phyloP scores from a whole-genome alignment of 1,284 basidiomycete species.

The Amylostereum chailletii region DNA sequence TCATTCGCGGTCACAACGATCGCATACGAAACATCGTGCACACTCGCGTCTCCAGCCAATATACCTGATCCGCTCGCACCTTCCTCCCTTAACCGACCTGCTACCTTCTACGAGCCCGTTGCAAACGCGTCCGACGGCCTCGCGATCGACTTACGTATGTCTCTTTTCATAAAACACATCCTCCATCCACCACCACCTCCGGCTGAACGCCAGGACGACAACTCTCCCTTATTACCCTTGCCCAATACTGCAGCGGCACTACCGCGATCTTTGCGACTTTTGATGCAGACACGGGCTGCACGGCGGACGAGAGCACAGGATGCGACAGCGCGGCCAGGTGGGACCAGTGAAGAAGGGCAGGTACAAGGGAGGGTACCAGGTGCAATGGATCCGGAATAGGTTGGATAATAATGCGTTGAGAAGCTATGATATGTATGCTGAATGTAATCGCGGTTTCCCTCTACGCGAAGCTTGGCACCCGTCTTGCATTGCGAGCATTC shows the following conservation, averaged over 20 bases:
- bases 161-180: slow-evolving; percentile 42
- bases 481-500: not conserved
- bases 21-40: slow-evolving; percentile 47
- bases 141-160: slow-evolving; percentile 52
- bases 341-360: slow-evolving; percentile 16
- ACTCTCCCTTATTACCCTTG: slow-evolving; percentile 40
- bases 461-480: slow-evolving; percentile 5
- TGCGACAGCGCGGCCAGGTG: slow-evolving; percentile 24
- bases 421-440: slow-evolving; percentile 5
- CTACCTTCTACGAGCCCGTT: not conserved
- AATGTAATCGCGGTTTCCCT: slow-evolving; percentile 9
- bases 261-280: slow-evolving; percentile 39
- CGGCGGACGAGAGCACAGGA: slow-evolving; percentile 29
- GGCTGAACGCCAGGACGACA: slow-evolving; percentile 19
- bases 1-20: slow-evolving; percentile 57
- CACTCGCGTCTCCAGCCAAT: slow-evolving; percentile 19
- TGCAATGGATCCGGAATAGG: slow-evolving; percentile 27
- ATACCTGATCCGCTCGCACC: slow-evolving; percentile 23
- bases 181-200: slow-evolving; percentile 38
- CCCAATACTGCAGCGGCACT: slow-evolving; percentile 47
- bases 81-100: slow-evolving; percentile 15
- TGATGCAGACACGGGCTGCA: slow-evolving; percentile 38
- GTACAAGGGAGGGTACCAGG: slow-evolving; percentile 29
- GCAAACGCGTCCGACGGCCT: slow-evolving; percentile 15
- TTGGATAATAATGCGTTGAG: slow-evolving; percentile 16